A percentile compares a stretch with the other conserved stretches of the same genome.
phyloP scores from a whole-genome alignment of 768 basidiomycete genomes.

The Ramaria sp. region DNA sequence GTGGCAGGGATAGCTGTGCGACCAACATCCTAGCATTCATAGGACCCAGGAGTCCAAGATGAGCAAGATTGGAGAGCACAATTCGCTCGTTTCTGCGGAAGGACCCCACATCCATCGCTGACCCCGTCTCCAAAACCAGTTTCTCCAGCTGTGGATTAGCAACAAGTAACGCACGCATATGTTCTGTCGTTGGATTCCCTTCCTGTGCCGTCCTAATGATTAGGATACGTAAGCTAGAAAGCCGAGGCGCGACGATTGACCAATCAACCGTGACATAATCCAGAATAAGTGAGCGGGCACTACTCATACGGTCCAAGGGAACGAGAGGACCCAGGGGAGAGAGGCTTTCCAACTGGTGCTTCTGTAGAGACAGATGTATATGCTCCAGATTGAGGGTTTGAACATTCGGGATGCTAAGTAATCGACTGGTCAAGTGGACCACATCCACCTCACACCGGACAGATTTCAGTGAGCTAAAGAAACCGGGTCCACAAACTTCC shows the following conservation, averaged over 20 bases:
- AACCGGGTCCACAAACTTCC: neutral
- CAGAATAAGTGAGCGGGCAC: neutral
- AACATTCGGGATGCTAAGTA: neutral
- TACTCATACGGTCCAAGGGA: neutral
- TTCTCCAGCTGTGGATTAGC: conserved; percentile 14
- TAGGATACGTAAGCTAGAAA: conserved; percentile 8
- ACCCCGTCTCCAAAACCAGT: conserved; percentile 7
- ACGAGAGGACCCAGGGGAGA: neutral
- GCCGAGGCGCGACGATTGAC: neutral
- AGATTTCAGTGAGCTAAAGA: neutral
- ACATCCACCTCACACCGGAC: neutral
- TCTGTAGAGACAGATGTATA: neutral
- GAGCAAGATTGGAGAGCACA: conserved; percentile 9
- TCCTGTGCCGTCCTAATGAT: conserved; percentile 1
- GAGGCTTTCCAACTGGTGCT: neutral
- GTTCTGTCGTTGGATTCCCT: neutral
- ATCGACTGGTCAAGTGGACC: neutral
- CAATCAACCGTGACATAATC: conserved; percentile 2
- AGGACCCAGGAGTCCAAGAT: conserved; percentile 12
- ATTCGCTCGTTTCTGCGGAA: neutral
- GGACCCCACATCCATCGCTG: neutral
- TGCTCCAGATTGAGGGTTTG: neutral
- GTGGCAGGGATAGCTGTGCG: neutral
- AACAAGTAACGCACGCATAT: conserved; percentile 11
- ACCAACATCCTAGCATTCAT: conserved; percentile 7